These are phyloP conservation scores for Sclerotinia nivalis DNA, from an alignment of 2,329 filamentous ascomycete genomes.

Conservation along the genomic window DNA sequence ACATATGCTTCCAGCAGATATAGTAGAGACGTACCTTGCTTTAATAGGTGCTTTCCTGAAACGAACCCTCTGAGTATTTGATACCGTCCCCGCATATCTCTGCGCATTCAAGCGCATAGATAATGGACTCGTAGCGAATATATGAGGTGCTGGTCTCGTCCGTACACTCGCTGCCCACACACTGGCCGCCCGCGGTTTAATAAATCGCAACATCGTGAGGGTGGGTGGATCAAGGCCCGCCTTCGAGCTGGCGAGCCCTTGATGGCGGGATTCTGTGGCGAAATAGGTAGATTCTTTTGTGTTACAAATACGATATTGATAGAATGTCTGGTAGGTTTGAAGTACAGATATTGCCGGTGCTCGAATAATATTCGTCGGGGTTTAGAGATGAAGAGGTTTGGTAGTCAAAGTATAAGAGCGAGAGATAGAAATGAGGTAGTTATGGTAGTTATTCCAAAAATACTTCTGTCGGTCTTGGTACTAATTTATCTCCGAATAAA, in stretches of 20 bases:
- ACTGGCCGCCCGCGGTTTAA: slow-evolving; percentile 28
- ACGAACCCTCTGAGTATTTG: slow-evolving; percentile 35
- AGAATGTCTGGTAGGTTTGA: neutral
- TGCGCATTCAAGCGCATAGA: slow-evolving; percentile 33
- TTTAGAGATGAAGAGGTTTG: neutral
- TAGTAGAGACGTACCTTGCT: slow-evolving; percentile 27
- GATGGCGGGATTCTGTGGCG: slow-evolving; percentile 9
- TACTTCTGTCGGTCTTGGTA: slow-evolving; percentile 16
- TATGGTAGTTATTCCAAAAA: neutral
- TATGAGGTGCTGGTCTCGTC: neutral
- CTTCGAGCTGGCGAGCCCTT: slow-evolving; percentile 35
- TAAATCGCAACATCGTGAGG: slow-evolving; percentile 35
- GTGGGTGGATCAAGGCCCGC: slow-evolving; percentile 34
- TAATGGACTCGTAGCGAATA: slow-evolving; percentile 35
- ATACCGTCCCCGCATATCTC: slow-evolving; percentile 28
- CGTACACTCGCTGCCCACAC: slow-evolving; percentile 15
- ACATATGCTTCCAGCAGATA: neutral
- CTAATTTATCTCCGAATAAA: slow-evolving; percentile 20
- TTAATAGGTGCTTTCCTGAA: slow-evolving; percentile 30
- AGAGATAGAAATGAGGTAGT: neutral
- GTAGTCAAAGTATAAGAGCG: neutral
- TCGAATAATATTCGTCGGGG: neutral
- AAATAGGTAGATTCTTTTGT: neutral
- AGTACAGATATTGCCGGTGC: neutral
- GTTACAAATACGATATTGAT: neutral